Base-by-base conservation (phyloP, 2,329 filamentous ascomycete genomes). In the Gaeumannomyces sp. region DNA sequence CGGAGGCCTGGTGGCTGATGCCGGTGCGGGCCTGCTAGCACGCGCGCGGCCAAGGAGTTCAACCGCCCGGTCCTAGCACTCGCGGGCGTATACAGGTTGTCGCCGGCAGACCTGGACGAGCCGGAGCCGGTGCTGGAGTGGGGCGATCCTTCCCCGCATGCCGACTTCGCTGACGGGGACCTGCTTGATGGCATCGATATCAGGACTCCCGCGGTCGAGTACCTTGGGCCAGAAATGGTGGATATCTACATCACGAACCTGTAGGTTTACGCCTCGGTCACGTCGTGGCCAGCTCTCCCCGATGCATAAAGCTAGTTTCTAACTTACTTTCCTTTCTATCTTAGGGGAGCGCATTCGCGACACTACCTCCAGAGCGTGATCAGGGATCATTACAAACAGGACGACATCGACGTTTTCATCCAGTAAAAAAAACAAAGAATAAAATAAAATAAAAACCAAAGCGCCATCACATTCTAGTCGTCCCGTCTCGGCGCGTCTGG, bases 31-130 rank as follows among this genome's bases (percentile, higher is more conserved):
- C 27, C 87, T 91, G 57, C 90, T 98, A 69, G 92, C 93, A n/a
- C n/a, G 5, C 88, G 89, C 67, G 93, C 93, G 10, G 95, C 95
- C 19, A 90, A 89, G 73, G 88, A 90, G 69, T 89, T 93, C 71
- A 87, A 89, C 69, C 92, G 89, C 29, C 90, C 93, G 0, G 93
- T 99, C 25, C 88, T 98, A 29, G 92, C 96, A 3, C 85, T 99
- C 59, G 91, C 90, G 63, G 94, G 93, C 38, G 89, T 98, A 27
- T 98, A 97, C 81, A 96, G 96, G 77, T 85, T 99, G 64, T 96
- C 92, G 70, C 90, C 93, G 1, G 93, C 93, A 71, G 88, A 95
- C 71, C 88, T 90, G 64, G 89, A 92, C 68, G 62, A 63, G 19
- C 45, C 45, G 50, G 31, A 63, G 61, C 86, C 88, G 5, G 79